These are phyloP conservation scores for Aphanomyces astaci DNA, from an alignment of 352 stramenopile genomes.

Conservation along the genomic window DNA sequence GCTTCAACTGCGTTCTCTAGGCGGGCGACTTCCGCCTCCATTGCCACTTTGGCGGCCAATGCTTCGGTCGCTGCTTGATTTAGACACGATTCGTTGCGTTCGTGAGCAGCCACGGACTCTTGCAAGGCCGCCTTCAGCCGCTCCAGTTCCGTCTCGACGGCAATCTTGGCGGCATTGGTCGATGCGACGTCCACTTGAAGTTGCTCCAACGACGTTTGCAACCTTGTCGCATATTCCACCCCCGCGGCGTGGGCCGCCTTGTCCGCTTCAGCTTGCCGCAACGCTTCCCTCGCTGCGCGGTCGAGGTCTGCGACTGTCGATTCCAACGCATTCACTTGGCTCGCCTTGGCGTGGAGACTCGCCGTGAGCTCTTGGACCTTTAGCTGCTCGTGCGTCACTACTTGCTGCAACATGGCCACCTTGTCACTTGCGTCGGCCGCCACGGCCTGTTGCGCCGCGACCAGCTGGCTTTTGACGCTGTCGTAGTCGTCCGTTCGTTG, in stretches of 20 bases:
- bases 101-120: not conserved
- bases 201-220: slow-evolving; percentile 36
- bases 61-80: not conserved
- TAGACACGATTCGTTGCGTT: not conserved
- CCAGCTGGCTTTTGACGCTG: not conserved
- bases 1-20: not conserved
- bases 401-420: slow-evolving; percentile 5
- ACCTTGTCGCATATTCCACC: slow-evolving; percentile 37
- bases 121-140: slow-evolving; percentile 25
- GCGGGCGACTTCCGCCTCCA: slow-evolving; percentile 13
- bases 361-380: slow-evolving; percentile 27
- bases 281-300: not conserved
- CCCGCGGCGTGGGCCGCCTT: slow-evolving; percentile 25
- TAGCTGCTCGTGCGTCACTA: slow-evolving; percentile 21
- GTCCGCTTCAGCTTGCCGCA: not conserved
- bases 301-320: not conserved
- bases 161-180: not conserved
- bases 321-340: not conserved
- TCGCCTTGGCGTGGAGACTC: not conserved
- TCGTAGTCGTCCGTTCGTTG: not conserved
- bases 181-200: slow-evolving; percentile 4
- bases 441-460: not conserved
- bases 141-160: slow-evolving; percentile 28
- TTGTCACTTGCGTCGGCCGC: slow-evolving; percentile 3
- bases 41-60: not conserved